Evolutionary conservation across 2,329 filamentous ascomycete species (phyloP), one percentile per base, ranked within the genome.

Genomic region (Chaetothyriales sp.): DNA sequence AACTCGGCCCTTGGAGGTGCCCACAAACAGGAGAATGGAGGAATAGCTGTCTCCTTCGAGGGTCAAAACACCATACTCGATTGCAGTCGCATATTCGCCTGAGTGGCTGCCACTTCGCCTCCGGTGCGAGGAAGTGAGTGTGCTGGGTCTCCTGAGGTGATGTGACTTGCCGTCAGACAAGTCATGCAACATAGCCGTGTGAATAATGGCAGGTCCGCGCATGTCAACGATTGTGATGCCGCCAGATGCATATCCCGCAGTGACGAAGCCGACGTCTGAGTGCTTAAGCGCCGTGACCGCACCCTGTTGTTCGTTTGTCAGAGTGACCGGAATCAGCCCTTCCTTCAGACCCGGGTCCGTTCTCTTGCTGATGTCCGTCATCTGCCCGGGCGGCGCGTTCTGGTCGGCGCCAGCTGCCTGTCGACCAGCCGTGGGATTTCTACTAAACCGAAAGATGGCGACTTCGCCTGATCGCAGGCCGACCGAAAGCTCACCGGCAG

Each of bases 41-140:
- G 92, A 96, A 64, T 94, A 98, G 57, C 86, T 81, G 62, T 96
- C 90, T n/a, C 83, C 85, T 44, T 96, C 92, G 3, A 95, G 70
- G 2, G 85, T 93, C 80, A 98, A 83, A 46, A 95, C 86, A 49
- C 86, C 87, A 68, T 96, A 98, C 62, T 95, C 86, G 25, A 96
- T 80, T 26, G 73, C 75, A 0, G 86, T 87, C 0, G 86, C 80
- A 77, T 81, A 93, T 61, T 95, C 89, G 32, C 32, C 32, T 46
- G 74, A 65, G 20, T 71, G 66, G 48, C 66, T 70, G 25, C 72
- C 76, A 51, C 73, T 75, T 70, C 70, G 43, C 6, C 43, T 46
- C 32, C 50, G 25, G 20, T 47, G 32, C 20, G 22, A 26, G 28
- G 20, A 26, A 10, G 19, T 8, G 75, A 70, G 61, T 60, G 95